Evolutionary conservation across 352 stramenopile species (phyloP).

Genomic region (Achlya hypogyna): DNA sequence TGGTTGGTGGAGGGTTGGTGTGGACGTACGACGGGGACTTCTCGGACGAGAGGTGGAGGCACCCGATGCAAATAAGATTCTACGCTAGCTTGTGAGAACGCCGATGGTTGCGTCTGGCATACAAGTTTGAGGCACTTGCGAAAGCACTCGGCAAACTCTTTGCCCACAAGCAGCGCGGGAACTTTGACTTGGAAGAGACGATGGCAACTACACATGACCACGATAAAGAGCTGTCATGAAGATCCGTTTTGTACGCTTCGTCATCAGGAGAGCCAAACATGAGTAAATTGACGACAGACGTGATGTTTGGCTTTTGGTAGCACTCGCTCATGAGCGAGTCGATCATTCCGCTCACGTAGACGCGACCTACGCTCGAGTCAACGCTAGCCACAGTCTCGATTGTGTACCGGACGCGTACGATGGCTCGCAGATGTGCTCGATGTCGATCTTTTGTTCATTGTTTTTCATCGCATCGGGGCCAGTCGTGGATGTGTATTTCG

Average conservation of each 20-base stretch:
- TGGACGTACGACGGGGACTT: constrained; percentile 43
- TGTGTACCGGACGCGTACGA: constrained; percentile 30
- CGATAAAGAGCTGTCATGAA: neutral
- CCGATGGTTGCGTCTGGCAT: neutral
- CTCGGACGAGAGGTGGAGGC: constrained; percentile 24
- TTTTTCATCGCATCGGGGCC: constrained; percentile 27
- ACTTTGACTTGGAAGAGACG: constrained; percentile 62
- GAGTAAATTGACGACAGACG: constrained; percentile 52
- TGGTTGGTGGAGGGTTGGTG: constrained; percentile 41
- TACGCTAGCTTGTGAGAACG: neutral
- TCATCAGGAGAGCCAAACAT: constrained; percentile 55
- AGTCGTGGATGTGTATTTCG: constrained; percentile 29
- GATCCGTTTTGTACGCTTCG: constrained; percentile 31
- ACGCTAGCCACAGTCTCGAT: constrained; percentile 16
- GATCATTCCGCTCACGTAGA: constrained; percentile 70
- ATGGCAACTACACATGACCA: constrained; percentile 30
- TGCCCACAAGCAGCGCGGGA: constrained; percentile 36
- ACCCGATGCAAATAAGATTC: constrained; percentile 21
- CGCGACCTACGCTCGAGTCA: constrained; percentile 28
- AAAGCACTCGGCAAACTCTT: constrained; percentile 53
- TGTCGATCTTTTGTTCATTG: constrained; percentile 10
- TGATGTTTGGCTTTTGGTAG: constrained; percentile 74
- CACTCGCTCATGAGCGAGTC: constrained; percentile 72
- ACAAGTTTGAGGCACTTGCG: constrained; percentile 68
- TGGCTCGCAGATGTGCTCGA: constrained; percentile 20